These are phyloP conservation scores for Tillandsia leiboldiana DNA, from an alignment of 176 grass and related monocot species.

Conservation along the genomic window DNA sequence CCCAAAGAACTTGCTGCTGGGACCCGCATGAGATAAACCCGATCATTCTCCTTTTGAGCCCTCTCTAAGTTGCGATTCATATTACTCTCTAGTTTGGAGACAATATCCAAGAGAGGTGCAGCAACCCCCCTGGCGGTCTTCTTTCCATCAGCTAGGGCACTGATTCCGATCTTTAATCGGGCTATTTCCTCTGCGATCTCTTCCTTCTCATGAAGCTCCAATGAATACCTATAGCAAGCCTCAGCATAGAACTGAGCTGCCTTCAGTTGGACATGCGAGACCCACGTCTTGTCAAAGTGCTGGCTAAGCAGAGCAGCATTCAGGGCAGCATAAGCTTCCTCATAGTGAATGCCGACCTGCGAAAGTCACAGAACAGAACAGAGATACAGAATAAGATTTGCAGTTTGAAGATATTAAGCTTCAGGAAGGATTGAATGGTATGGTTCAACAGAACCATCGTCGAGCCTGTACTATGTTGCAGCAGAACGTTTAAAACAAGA, in stretches of 20 bases:
- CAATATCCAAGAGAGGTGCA: constrained; percentile 61
- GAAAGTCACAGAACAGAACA: background rate
- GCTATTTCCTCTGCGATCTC: constrained; percentile 94
- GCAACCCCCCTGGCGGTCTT: constrained; percentile 76
- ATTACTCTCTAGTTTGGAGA: constrained; percentile 65
- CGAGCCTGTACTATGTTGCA: too few relatives aligned
- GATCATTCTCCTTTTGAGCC: constrained; percentile 87
- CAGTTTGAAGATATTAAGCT: too few relatives aligned
- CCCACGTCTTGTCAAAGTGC: constrained; percentile 94
- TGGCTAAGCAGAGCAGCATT: constrained; percentile 58
- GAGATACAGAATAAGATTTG: too few relatives aligned
- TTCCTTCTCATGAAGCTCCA: constrained; percentile 90
- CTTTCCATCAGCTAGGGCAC: constrained; percentile 78
- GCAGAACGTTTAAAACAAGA: too few relatives aligned
- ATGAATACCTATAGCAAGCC: constrained; percentile 79
- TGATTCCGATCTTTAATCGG: constrained; percentile 77
- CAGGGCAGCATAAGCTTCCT: constrained; percentile 81
- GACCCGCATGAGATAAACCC: constrained; percentile 95
- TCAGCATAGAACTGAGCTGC: constrained; percentile 92
- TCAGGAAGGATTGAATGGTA: too few relatives aligned
- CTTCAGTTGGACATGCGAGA: constrained; percentile 91
- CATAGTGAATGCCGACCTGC: constrained; percentile 92
- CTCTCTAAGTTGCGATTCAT: constrained; percentile 90
- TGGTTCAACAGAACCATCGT: too few relatives aligned
- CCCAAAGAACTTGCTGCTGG: constrained; percentile 67